These are phyloP conservation scores for Fraxinus anomala DNA, from an alignment of 257 asterid genomes.

Conservation along the genomic window DNA sequence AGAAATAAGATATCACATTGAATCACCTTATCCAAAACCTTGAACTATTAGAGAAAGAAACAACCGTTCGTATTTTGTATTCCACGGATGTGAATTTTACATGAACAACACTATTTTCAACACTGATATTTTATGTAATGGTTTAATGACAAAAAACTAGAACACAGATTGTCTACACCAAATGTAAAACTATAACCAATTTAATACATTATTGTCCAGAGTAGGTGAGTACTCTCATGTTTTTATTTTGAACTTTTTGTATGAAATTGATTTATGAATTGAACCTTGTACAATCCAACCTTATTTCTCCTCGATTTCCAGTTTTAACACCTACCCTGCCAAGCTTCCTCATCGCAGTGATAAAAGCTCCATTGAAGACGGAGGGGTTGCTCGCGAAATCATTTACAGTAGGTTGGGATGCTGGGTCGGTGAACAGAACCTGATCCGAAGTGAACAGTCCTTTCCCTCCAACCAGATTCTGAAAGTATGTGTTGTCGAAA, in stretches of 20 bases:
- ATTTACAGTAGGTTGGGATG: slow-evolving; percentile 43
- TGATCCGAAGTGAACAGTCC: slow-evolving; percentile 81
- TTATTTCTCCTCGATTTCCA: slow-evolving; percentile 55
- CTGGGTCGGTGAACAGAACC: slow-evolving; percentile 55
- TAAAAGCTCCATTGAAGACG: slow-evolving; percentile 51
- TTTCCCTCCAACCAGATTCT: slow-evolving; percentile 59
- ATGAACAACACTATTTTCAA: background rate
- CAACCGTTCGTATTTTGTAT: background rate
- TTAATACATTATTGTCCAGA: slow-evolving; percentile 22
- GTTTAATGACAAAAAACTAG: background rate
- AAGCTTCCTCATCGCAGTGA: slow-evolving; percentile 65
- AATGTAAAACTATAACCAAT: background rate
- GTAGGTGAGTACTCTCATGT: background rate
- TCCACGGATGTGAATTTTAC: background rate
- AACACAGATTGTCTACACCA: background rate
- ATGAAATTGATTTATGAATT: slow-evolving; percentile 31
- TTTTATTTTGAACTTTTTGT: background rate
- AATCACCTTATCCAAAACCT: background rate
- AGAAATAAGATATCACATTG: background rate
- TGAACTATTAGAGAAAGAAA: background rate
- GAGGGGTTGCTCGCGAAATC: slow-evolving; percentile 53
- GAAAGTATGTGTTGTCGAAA: slow-evolving; percentile 62
- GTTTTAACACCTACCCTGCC: slow-evolving; percentile 74
- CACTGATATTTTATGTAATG: background rate
- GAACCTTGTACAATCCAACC: slow-evolving; percentile 63